These are phyloP conservation scores for Vaccinium darrowii DNA, from an alignment of 148 eudicot genomes.

Conservation along the genomic window DNA sequence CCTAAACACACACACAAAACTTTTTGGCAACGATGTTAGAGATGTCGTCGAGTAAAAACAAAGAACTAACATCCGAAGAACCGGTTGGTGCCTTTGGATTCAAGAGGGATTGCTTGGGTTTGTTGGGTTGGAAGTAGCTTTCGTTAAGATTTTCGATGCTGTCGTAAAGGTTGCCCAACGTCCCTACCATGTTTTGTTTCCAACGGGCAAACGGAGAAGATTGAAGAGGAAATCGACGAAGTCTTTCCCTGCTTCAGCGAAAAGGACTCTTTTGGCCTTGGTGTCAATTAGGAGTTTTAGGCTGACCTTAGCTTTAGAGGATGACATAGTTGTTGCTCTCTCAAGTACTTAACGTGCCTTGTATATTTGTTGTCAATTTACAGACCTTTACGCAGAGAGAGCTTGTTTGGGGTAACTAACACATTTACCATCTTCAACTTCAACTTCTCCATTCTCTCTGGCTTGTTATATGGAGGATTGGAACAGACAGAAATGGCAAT, in stretches of 20 bases:
- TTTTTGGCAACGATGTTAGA: not conserved
- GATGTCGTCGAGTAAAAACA: not conserved
- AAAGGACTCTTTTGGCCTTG: constrained; percentile 26
- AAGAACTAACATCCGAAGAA: too few species aligned
- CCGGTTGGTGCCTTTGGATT: not conserved
- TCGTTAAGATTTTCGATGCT: constrained; percentile 20
- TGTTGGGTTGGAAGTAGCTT: not conserved
- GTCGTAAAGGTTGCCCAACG: constrained; percentile 15
- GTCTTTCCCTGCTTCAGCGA: constrained; percentile 33
- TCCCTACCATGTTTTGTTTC: constrained; percentile 21
- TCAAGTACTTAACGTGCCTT: too few species aligned
- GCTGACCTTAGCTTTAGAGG: not conserved
- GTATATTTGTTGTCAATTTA: too few species aligned
- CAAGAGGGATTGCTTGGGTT: not conserved
- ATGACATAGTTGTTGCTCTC: not conserved
- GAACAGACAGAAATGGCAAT: too few species aligned
- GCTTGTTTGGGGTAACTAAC: too few species aligned
- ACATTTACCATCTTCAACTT: too few species aligned
- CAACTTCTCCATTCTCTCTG: too few species aligned
- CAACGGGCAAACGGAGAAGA: constrained; percentile 28
- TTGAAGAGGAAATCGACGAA: constrained; percentile 34
- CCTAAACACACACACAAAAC: not conserved
- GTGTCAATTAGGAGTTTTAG: constrained; percentile 27
- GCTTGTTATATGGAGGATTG: too few species aligned
- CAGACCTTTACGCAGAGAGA: too few species aligned